Base-by-base conservation (phyloP, 2,329 filamentous ascomycete genomes). In the Onygenales sp. region DNA sequence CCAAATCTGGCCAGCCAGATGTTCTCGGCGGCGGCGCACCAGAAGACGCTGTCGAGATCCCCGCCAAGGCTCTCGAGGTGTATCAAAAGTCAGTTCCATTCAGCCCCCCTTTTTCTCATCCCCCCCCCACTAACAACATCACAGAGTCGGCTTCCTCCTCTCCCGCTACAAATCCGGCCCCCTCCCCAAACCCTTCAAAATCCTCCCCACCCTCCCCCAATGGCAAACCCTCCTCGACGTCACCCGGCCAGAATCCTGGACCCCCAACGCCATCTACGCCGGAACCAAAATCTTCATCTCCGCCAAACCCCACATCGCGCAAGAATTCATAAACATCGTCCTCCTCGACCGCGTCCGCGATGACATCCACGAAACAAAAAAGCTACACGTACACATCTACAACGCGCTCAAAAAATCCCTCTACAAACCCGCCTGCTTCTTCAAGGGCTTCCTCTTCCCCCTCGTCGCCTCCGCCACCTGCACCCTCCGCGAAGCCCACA, bases 151-250 rank as follows among this genome's bases (percentile, higher is more conserved):
- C 56, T 77, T 91, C 60, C 86, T 97, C 56, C 79, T 98, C 55
- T 90, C 88, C 31, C 83, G 92, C 59, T 97, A 95, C 76, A 95
- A 95, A 72, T 92, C 87, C 11, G 93, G 93, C n/a, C 92, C 92
- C 60, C 79, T 98, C 34, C 93, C 93, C 17, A 98, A 98, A 71
- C 92, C 92, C 0, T 95, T 98, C 79, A 97, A 97, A 72, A 90
- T 97, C 59, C 80, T 98, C 7, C 93, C 93, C 2, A 91, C 90
- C 0, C 82, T 97, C 11, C 90, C 90, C 6, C 83, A 93, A 63
- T 97, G 91, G 90, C 88, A 93, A 66, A 87, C 89, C 17, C 87
- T 95, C 39, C 81, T 95, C 61, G 78, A 84, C 58, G 82, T 95
- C 52, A 95, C 90, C n/a, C 80, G 84, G 33, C 91, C 92, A 4